Conservation (phyloP, 768 basidiomycete genomes). For the Mycena sanguinolenta region DNA sequence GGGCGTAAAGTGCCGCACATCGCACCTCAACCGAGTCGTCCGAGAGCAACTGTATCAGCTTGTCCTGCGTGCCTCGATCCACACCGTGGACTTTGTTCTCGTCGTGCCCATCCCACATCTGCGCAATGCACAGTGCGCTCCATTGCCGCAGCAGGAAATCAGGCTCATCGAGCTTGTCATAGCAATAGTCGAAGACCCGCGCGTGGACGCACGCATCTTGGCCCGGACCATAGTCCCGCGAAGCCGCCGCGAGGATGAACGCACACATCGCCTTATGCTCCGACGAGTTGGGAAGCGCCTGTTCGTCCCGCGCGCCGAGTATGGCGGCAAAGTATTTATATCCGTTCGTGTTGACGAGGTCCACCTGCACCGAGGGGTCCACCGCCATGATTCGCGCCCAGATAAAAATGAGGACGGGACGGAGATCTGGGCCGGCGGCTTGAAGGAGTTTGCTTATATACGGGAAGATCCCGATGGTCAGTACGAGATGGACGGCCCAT, state of each 20-base stretch:
- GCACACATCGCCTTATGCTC: conserved; percentile 99
- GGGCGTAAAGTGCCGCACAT: conserved; percentile 89
- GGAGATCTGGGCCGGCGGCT: conserved; percentile 94
- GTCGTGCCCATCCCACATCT: conserved; percentile 95
- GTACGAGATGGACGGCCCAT: conserved; percentile 97
- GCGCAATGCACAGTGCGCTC: conserved; percentile 92
- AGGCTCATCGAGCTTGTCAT: conserved; percentile 85
- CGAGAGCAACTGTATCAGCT: conserved; percentile 80
- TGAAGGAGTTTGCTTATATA: conserved; percentile 97
- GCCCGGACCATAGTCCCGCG: conserved; percentile 89
- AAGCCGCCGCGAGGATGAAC: conserved; percentile 92
- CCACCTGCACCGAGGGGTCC: conserved; percentile 92
- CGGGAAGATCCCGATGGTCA: conserved; percentile 98
- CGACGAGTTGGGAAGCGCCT: conserved; percentile 87
- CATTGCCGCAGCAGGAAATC: conserved; percentile 96
- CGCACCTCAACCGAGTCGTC: conserved; percentile 96
- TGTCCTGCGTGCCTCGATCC: conserved; percentile 83
- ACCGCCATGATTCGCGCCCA: conserved; percentile 98
- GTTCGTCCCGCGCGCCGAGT: conserved; percentile 75
- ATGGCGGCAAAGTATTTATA: conserved; percentile 91
- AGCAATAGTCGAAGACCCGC: conserved; percentile 89
- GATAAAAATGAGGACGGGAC: conserved; percentile 97
- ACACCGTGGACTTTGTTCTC: conserved; percentile 90
- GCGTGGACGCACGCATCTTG: conserved; percentile 88
- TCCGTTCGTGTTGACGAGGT: conserved; percentile 85